Evolutionary conservation across 129 eudicot genomes (phyloP), one percentile per base, ranked within the genome.

Genomic region (Saposhnikovia divaricata): DNA sequence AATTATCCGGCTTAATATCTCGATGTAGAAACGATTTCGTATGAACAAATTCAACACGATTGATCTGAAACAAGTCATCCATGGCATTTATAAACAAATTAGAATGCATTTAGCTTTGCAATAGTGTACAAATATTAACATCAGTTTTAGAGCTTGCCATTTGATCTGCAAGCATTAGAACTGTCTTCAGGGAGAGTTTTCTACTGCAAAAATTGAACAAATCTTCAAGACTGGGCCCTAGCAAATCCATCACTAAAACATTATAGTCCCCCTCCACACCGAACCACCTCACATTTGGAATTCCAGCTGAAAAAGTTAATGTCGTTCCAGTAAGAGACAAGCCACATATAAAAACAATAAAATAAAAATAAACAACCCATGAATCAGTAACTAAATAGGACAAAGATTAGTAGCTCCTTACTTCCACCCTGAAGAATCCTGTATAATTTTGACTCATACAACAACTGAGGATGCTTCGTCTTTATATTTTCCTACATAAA

Each of bases 211-310:
- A 93, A 83, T 88, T 89, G 85, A 93, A 93, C 25, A 93, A 79
- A 86, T 93, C 98, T 79, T 93, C 98, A 39, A 93, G 96, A 87
- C 98, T 93, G 43, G 97, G 98, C 55, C 98, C 97, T n/a, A 93
- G 96, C 83, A 93, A 87, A 85, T 93, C 98, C 93, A 93, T 91
- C 80, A 93, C 98, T 48, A 93, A 85, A 78, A 93, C 95, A 84
- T 93, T 93, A 78, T 91, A 91, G 79, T 93, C 98, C 76, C 97
- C 98, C 83, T 93, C 98, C 79, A 88, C 95, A 34, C 98, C 98
- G 50, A 83, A 91, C 98, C 98, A 93, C 86, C 93, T 89, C 78
- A 89, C 91, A 68, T 89, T 91, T 39, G 98, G 98, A 76, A 93
- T 81, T 79, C 98, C 98, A 85, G 97, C 98, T 93, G 85, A 71